These are phyloP conservation scores for Penstemon newberryi DNA, from an alignment of 257 asterid genomes.

Conservation along the genomic window DNA sequence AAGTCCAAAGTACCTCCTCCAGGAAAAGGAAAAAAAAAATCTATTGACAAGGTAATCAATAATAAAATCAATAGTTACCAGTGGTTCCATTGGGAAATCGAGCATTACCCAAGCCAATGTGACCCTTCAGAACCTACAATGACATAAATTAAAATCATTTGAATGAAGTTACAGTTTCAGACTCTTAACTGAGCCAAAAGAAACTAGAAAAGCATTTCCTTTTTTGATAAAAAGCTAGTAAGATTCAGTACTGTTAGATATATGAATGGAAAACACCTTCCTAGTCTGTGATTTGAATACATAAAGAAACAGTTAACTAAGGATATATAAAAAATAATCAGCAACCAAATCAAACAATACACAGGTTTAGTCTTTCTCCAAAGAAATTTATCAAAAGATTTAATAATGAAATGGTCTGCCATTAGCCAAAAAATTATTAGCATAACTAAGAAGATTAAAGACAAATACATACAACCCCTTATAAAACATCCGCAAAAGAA, in stretches of 20 bases:
- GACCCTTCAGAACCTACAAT: conserved; percentile 95
- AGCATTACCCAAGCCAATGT: conserved; percentile 89
- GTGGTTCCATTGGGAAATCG: conserved; percentile 91
- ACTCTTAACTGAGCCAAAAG: not conserved
- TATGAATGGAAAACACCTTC: conserved; percentile 17
- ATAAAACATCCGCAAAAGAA: not conserved
- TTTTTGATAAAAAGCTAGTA: not conserved
- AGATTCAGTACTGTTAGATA: not conserved
- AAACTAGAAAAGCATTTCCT: not conserved
- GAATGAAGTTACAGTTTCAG: conserved; percentile 2
- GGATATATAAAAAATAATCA: no score
- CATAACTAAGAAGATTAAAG: not conserved
- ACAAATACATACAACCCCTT: not conserved
- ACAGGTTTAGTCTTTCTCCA: no score
- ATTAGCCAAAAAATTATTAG: conserved; percentile 10
- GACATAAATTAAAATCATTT: conserved; percentile 21
- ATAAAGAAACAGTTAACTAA: not conserved
- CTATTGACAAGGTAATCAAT: conserved; percentile 15
- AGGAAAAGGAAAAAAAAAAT: not conserved
- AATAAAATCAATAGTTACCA: conserved; percentile 49
- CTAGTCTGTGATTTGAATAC: conserved; percentile 12
- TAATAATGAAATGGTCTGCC: not conserved
- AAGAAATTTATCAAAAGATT: conserved; percentile 11
- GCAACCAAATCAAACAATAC: no score
- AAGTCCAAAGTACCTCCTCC: conserved; percentile 18